Base-by-base conservation (phyloP, 805 yeast genomes). In the Starmerella powellii region DNA sequence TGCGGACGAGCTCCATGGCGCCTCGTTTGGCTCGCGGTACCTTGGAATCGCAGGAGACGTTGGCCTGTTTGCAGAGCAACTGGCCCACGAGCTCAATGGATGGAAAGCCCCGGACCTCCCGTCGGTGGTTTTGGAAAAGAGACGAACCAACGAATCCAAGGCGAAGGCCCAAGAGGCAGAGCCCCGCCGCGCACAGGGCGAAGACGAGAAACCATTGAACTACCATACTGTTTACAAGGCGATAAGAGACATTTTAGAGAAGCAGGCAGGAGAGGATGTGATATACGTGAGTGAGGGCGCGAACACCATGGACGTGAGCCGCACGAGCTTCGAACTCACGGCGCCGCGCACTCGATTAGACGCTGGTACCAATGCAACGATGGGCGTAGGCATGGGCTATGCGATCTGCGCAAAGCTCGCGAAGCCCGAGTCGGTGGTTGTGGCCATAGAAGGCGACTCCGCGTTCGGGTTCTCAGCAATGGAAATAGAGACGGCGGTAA, bases 311-410 rank as follows among this genome's bases (percentile, higher is more conserved):
- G 86, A 79, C 50, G 65, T 73, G 18, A 77, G 84, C 2, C 63
- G 86, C 37, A 64, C 74, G 10, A 71, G 79, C 0, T 78, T 79
- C 55, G 72, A 74, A 4, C 64, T 76, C 37, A 58, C 61, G 6
- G 49, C 51, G 2, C 79, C 85, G 0, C 67, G 70, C 45, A 70
- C 64, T 17, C 59, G 83, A 30, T 58, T 79, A 18, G 87, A 79
- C 53, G 82, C 83, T 2, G 86, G 85, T 4, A 78, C 85, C 0
- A 76, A 75, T 59, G 84, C 83, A 1, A 79, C 85, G 0, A 80
- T 79, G 86, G 87, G 87, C 3, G 64, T 78, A 26, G 87, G 85
- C 0, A 43, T 78, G 15, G 83, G 84, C 0, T 79, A 79, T 52
- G 78, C 80, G 1, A 71, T 79, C 47, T 76, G 82, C 0, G 71